Conservation (phyloP, 192 early-diverging fungal species). For the Entomortierella parvispora region DNA sequence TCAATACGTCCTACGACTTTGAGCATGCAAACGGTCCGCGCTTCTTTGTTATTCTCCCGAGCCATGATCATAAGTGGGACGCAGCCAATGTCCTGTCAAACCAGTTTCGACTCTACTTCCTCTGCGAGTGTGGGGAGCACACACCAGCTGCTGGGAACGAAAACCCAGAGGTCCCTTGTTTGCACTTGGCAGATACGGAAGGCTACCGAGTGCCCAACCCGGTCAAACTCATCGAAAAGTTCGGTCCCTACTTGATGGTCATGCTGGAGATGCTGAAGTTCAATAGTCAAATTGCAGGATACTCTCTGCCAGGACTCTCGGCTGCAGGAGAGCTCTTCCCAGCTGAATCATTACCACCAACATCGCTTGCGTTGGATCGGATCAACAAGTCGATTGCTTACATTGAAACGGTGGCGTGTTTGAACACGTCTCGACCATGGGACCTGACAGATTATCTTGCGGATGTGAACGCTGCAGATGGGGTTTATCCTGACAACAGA, state of each 20-base stretch:
- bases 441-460: slow-evolving; percentile 7
- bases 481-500: neutral
- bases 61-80: slow-evolving; percentile 1
- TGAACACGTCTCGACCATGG: neutral
- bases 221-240: slow-evolving; percentile 1
- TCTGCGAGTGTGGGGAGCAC: neutral
- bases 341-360: neutral
- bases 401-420: neutral
- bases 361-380: slow-evolving; percentile 5
- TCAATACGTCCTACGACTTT: neutral
- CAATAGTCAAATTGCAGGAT: neutral
- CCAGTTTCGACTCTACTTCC: neutral
- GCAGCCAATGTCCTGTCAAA: neutral
- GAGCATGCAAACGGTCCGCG: slow-evolving; percentile 4
- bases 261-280: slow-evolving; percentile 6
- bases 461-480: slow-evolving; percentile 6
- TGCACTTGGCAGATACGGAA: neutral
- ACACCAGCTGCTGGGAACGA: neutral
- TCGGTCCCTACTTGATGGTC: slow-evolving; percentile 4
- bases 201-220: neutral
- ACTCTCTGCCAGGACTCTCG: slow-evolving; percentile 1
- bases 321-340: neutral
- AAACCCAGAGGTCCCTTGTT: neutral
- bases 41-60: slow-evolving; percentile 6
- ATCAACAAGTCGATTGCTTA: slow-evolving; percentile 10